Percentiles rank a stretch among this genome's conserved stretches.
Conservation (phyloP, 495 filamentous ascomycete genomes). For the Lophiotrema nucula region DNA sequence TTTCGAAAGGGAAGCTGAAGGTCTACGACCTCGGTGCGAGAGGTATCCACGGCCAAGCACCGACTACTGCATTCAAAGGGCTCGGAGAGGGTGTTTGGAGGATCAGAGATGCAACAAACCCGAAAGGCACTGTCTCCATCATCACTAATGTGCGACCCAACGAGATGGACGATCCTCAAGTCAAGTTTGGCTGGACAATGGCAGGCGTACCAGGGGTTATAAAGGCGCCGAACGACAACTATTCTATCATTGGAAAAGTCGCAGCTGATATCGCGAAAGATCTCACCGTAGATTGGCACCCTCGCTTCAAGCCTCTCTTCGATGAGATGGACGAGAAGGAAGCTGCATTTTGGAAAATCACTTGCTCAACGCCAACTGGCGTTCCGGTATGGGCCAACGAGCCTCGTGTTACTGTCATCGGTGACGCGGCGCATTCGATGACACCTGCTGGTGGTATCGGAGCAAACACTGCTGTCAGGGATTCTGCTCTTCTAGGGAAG, state of each 20-base stretch:
- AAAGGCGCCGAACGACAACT: conserved; percentile 50
- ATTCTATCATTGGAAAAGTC: conserved; percentile 48
- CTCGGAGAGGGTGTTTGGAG: conserved; percentile 56
- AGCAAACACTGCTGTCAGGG: conserved; percentile 57
- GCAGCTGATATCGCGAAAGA: conserved; percentile 53
- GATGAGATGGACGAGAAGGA: conserved; percentile 52
- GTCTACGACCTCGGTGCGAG: conserved; percentile 55
- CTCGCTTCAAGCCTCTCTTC: conserved; percentile 49
- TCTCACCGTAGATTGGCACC: conserved; percentile 51
- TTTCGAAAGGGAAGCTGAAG: conserved; percentile 50
- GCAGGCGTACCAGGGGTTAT: conserved; percentile 53
- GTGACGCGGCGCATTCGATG: conserved; percentile 62
- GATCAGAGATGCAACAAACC: conserved; percentile 41
- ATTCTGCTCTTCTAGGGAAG: conserved; percentile 50
- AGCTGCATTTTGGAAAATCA: conserved; percentile 58
- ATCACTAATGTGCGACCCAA: conserved; percentile 57
- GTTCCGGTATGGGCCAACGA: conserved; percentile 52
- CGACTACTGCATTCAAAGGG: conserved; percentile 52
- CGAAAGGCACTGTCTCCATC: conserved; percentile 45
- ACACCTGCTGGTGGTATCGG: conserved; percentile 61
- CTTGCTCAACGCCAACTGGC: conserved; percentile 51
- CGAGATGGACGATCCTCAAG: conserved; percentile 53
- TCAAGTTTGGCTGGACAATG: conserved; percentile 58
- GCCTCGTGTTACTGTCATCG: conserved; percentile 57
- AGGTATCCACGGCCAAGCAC: conserved; percentile 57